phyloP scores from a whole-genome alignment of 2,329 filamentous ascomycete species.

The Aspergillus fumigatiaffinis region DNA sequence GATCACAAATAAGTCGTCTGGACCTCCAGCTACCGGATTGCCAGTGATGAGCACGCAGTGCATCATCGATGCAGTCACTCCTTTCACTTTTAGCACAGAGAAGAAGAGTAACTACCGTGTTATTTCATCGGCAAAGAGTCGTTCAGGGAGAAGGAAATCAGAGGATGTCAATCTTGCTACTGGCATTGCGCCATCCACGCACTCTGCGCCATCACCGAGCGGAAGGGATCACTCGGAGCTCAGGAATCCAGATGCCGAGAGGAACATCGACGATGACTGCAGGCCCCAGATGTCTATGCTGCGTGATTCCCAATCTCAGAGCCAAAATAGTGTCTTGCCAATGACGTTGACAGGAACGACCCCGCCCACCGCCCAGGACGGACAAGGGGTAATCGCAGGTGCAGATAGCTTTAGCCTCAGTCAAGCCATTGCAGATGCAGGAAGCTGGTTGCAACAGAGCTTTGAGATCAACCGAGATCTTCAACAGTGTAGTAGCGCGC shows the following conservation, averaged over 20 bases:
- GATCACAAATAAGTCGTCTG: conserved; percentile 1
- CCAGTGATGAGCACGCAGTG: conserved; percentile 37
- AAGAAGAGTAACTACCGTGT: conserved; percentile 18
- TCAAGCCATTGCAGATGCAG: conserved; percentile 43
- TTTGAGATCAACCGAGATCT: conserved; percentile 40
- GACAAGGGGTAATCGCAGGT: conserved; percentile 27
- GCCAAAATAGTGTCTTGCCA: conserved; percentile 19
- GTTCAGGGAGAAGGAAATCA: conserved; percentile 11
- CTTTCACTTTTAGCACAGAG: conserved; percentile 36
- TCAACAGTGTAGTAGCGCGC: conserved; percentile 9
- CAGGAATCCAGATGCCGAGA: background rate
- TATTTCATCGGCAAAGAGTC: conserved; percentile 4
- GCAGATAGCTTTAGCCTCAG: conserved; percentile 40
- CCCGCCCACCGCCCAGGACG: conserved; percentile 31
- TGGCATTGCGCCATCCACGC: background rate
- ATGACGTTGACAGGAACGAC: conserved; percentile 33
- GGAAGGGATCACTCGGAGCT: background rate
- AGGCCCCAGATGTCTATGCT: conserved; percentile 1
- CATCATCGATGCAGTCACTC: conserved; percentile 39
- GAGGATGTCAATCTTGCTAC: conserved; percentile 20
- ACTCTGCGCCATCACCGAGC: background rate
- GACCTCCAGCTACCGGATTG: conserved; percentile 10
- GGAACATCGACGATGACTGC: conserved; percentile 5
- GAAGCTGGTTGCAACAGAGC: conserved; percentile 43
- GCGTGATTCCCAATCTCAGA: conserved; percentile 10